Evolutionary conservation across 495 filamentous ascomycete species (phyloP), one percentile per base, ranked within the genome.

Genomic region (Usnea hakonensis): DNA sequence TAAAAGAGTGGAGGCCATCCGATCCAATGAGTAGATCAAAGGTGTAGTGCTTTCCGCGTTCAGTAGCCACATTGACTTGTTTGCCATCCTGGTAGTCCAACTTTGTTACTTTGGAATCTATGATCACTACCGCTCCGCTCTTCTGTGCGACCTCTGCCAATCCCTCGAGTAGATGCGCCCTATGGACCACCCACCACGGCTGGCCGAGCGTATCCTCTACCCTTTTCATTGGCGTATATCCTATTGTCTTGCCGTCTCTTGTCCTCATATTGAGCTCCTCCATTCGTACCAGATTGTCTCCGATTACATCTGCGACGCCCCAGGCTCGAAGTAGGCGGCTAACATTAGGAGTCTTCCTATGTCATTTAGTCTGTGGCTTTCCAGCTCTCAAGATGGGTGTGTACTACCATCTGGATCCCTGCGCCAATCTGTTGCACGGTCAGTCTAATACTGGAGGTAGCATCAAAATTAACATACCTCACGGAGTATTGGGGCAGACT

Each of bases 401-500:
- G 10, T 21, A 21, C 11, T 41, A 64, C 55, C 68, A 69, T 63
- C 21, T 67, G 67, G 30, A 66, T 69, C 19, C 65, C 67, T 43
- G 66, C 66, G 11, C 65, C 65, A 35, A 69, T 67, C 64, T 67
- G 23, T 32, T 43, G 10, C 8, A 44, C 19, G 30, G 19, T 68
- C 37, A 67, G 57, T 23, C 40, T 19, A 1, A 16, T 46, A 28
- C 21, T 19, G 2, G 19, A 16, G 8, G 10, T 19, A 43, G 14
- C 37, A 35, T 43, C 8, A 21, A 19, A 32, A 35, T 36, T 1
- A 14, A 36, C n/a, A 33, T 67, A 79, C 79, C 68, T 83, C 81
- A 36, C 75, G 74, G 33, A 83, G 75, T 40, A 74, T 69, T 44
- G 72, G 64, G 17, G 81, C 77, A 33, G 75, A 69, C 66, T 86